Base-by-base conservation (phyloP, 2,329 filamentous ascomycete species). In the Coniochaeta prunicola region DNA sequence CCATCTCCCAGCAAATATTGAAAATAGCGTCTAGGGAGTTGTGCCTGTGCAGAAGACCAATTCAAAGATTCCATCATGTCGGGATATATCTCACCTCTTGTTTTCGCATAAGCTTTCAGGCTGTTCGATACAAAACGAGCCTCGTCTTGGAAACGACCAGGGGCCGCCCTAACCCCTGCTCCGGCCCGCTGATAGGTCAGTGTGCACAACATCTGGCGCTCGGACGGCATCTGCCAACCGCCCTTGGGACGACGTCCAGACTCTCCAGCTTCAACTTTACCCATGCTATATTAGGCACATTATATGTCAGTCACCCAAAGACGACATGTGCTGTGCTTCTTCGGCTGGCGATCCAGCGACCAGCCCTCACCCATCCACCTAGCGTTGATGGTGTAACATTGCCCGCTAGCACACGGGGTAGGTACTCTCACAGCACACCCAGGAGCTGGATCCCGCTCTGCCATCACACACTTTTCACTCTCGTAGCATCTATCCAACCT, bases 121-220 rank as follows among this genome's bases (percentile, higher is more conserved):
- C 53, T 34, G 53, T 54, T 34, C 53, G 53, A 54, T 21, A 54
- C 30, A 54, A 54, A 54, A 54, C 53, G 26, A 34, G 53, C 53
- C 33, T 54, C 30, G 53, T 34, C 53, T 54, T 19, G 9, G 30
- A 34, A 26, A n/a, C 50, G 12, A 33, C 53, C 28, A 54, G 53
- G 53, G 53, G 53, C 30, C 36, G 13, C 36, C 36, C 50, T 21
- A 19, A 34, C 30, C 53, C 50, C 30, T 54, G 53, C 19, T 15
- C 1, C 33, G n/a, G 30, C n/a, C 24, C 53, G 53, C 33, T 54
- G 53, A 36, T 54, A 21, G 53, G 53, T 36, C 30, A 24, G 53
- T 54, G 2, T 50, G 45, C n/a, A 50, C 45, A 28, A 50, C 21
- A 10, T 50, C 36, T 54, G 30, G 53, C 33, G 30, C 53, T 54